A percentile compares a stretch with the other conserved stretches of the same genome.
Conservation (phyloP, 139 green algal species). For the Desmodesmus armatus region DNA sequence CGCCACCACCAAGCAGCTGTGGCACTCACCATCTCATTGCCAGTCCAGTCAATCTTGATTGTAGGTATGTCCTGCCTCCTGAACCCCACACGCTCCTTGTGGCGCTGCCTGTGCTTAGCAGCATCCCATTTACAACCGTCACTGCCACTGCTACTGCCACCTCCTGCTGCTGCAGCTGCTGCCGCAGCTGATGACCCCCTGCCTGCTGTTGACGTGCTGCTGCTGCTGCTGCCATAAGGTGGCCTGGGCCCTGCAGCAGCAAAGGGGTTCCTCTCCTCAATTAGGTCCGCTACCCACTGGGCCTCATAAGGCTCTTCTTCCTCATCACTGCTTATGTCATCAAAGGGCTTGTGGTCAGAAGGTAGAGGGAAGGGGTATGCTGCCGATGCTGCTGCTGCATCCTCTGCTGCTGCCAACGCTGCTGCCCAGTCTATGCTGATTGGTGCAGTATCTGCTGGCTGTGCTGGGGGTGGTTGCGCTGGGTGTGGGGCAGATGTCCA, state of each 20-base stretch:
- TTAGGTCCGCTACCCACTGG: no score
- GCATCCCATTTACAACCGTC: background rate
- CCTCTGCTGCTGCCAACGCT: background rate
- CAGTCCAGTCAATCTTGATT: background rate
- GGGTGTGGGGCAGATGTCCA: no score
- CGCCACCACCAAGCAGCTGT: no score
- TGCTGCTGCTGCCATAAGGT: constrained; percentile 6
- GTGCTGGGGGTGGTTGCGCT: no score
- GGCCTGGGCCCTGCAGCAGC: no score
- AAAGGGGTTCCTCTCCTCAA: no score
- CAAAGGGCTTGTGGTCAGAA: no score
- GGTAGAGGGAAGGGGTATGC: no score
- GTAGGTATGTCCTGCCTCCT: background rate
- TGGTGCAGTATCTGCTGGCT: background rate
- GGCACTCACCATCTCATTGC: constrained; percentile 1
- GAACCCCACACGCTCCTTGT: background rate
- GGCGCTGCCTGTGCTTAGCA: no score
- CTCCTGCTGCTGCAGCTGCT: constrained; percentile 9
- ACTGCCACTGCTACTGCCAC: background rate
- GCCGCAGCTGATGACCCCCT: background rate
- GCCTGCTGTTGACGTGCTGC: background rate
- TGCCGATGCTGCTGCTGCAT: background rate
- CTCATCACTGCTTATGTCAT: no score
- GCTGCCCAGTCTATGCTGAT: background rate
- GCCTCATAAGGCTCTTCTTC: no score